phyloP scores from a whole-genome alignment of 345 rosid species.

The Hibiscus trionum region DNA sequence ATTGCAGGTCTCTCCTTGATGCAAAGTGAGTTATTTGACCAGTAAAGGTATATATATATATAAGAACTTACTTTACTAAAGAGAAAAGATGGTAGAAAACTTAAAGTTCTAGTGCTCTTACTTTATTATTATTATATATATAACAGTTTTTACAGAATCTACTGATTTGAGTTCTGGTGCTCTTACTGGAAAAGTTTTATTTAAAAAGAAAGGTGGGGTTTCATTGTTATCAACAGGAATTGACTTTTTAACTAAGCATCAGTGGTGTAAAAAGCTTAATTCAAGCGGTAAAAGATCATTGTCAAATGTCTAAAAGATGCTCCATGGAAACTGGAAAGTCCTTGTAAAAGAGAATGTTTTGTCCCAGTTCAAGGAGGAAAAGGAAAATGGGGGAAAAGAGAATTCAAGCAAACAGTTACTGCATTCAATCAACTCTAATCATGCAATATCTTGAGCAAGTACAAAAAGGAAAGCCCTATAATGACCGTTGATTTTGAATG shows the following conservation, averaged over 20 bases:
- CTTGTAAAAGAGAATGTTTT: not conserved
- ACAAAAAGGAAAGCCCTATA: not conserved
- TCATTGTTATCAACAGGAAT: not conserved
- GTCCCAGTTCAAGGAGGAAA: not conserved
- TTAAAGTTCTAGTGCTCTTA: conserved; percentile 10
- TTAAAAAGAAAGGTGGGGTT: not conserved
- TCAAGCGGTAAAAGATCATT: not conserved
- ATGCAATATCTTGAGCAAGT: conserved; percentile 8
- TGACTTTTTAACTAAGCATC: not conserved
- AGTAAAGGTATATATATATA: not conserved
- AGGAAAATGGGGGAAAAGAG: too few relatives aligned
- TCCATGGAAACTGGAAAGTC: not conserved
- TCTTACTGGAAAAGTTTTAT: conserved; percentile 17
- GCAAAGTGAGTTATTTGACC: not conserved
- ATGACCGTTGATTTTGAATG: conserved; percentile 5
- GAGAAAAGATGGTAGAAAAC: not conserved
- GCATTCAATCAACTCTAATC: conserved; percentile 2
- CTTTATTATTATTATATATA: not conserved
- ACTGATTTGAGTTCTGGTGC: conserved; percentile 10
- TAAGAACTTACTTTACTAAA: not conserved
- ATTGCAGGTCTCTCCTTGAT: not conserved
- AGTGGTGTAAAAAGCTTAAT: not conserved
- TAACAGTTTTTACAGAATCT: conserved; percentile 3
- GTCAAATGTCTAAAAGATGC: conserved; percentile 1
- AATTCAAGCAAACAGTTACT: conserved; percentile 4